These are phyloP conservation scores for Penicillium sp. DNA, from an alignment of 2,329 filamentous ascomycete genomes.

Conservation along the genomic window DNA sequence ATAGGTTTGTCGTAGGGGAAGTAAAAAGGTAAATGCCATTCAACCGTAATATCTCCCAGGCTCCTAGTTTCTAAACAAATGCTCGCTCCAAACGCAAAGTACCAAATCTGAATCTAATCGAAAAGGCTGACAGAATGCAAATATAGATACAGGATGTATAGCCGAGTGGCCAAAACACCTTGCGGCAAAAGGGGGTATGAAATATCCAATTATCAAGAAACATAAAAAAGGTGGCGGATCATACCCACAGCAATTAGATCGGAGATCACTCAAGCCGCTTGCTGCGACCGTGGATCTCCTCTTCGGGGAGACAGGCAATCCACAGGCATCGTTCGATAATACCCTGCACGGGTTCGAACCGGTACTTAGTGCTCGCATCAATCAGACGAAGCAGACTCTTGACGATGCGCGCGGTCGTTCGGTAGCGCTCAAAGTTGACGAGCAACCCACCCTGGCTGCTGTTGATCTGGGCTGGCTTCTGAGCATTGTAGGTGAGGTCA, in stretches of 20 bases:
- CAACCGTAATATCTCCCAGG: conserved; percentile 12
- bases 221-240: conserved; percentile 10
- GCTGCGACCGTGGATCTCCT: conserved; percentile 52
- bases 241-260: conserved; percentile 8
- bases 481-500: conserved; percentile 65
- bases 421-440: conserved; percentile 65
- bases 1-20: background rate
- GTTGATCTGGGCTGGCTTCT: conserved; percentile 60
- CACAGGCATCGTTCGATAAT: conserved; percentile 62
- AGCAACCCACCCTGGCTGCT: conserved; percentile 52
- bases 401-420: conserved; percentile 63
- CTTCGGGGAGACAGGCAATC: conserved; percentile 60
- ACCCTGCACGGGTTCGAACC: conserved; percentile 56
- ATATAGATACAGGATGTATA: conserved; percentile 17
- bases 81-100: conserved; percentile 21
- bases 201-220: conserved; percentile 18
- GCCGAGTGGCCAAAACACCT: conserved; percentile 6
- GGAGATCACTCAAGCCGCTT: conserved; percentile 40
- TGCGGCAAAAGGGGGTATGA: conserved; percentile 21
- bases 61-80: conserved; percentile 16
- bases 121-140: conserved; percentile 16
- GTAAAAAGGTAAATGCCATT: background rate
- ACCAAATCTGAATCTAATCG: conserved; percentile 8
- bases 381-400: conserved; percentile 62
- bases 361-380: conserved; percentile 62